Base-by-base conservation (phyloP, 1,284 basidiomycete species). In the Entoloma clypeatum region DNA sequence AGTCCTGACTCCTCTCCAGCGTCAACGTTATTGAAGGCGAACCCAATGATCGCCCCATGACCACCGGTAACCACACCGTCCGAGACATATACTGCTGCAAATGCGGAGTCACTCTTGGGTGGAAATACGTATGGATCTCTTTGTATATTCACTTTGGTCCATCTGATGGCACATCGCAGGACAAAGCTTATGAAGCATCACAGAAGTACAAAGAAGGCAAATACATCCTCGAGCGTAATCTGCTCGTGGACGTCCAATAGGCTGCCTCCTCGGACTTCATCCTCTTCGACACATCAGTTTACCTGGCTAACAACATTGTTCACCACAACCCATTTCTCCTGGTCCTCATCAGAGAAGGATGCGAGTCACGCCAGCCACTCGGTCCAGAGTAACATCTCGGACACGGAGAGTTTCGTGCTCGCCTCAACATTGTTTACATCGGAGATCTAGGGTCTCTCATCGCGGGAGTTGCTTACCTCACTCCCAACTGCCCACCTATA, bases 161-260 rank as follows among this genome's bases (percentile, higher is more conserved):
- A 37, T 35, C 36, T 18, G 25, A 24, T 30, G 23, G 48, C 43
- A 7, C 19, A 41, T 30, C 38, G 22, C 57, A 96, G 94, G 94
- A 96, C 63, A 79, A 79, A 43, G 95, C 95, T 5, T 97, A 85
- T 60, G 92, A 96, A 58, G 59, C 72, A 6, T 75, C 79, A 9
- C 94, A 99, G 73, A 92, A 90, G 65, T 99, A 99, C 77, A 99
- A 99, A 63, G 95, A 99, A 71, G 92, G 92, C 62, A 94, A 94
- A 70, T 97, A 81, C 63, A 98, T 99, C 61, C 85, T 99, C 45
- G 95, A 99, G 67, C 85, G 90, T 58, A 89, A 89, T 58, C 74
- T 93, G 56, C 82, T 94, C 55, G 72, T 81, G 52, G 86, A 88
- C 56, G 85, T 88, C 38, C 83, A 88, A 67, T 87, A 67, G n/a